Base-by-base conservation (phyloP, 2,329 filamentous ascomycete species). In the Talaromyces sp. region DNA sequence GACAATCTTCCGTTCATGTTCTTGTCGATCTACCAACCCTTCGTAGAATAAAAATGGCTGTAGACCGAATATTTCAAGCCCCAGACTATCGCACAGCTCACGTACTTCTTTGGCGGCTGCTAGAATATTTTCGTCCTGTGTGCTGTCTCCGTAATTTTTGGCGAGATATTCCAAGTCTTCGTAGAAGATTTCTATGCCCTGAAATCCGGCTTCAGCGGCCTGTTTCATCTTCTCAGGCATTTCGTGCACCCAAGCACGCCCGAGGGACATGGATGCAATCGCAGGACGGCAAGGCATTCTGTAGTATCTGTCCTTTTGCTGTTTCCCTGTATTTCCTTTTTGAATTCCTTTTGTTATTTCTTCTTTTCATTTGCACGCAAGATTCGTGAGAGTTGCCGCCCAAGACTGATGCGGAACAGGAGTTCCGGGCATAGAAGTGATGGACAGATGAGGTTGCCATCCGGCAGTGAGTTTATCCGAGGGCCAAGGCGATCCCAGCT, bases 21-120 rank as follows among this genome's bases (percentile, higher is more conserved):
- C 77, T 17, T 73, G 64, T 10, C 86, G 78, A 70, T 90, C 84
- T 4, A 84, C 59, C 0, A 90, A 78, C 2, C 89, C 89, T 64
- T 91, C 89, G 73, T 88, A 90, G 73, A 89, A 83, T 76, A 84
- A 82, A 70, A 92, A 91, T 0, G 89, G 89, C 68, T 90, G 89
- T 0, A 91, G 79, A 62, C 84, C 85, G 60, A 72, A 10, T 13
- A 71, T 64, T 6, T 64, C 55, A 1, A 77, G 62, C 11, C 57
- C 38, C 8, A 63, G 27, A 1, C 29, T 10, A 38, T 69, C 61
- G 61, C 72, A 75, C 27, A 89, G 78, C 0, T 75, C 67, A 19
- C 78, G 78, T 61, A 90, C 82, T 21, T 81, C 74, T 4, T 74
- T 71, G 27, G 89, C 87, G 1, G 88, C 88, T 9, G 77, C 68